A percentile compares a stretch with the other conserved stretches of the same genome.
These are phyloP conservation scores for Monilinia polystroma DNA, from an alignment of 2,329 filamentous ascomycete genomes.

Conservation along the genomic window DNA sequence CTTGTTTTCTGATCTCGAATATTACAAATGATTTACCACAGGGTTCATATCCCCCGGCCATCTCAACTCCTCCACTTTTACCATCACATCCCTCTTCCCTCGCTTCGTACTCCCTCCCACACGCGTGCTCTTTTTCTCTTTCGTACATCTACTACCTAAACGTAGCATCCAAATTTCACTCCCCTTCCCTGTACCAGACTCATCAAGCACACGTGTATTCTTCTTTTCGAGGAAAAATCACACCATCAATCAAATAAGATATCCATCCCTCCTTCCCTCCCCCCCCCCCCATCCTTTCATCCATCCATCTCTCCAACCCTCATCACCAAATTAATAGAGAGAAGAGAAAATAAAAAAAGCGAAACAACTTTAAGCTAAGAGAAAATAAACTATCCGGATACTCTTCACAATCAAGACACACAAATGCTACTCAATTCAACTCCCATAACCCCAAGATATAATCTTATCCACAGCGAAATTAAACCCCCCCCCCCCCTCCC, in stretches of 20 bases:
- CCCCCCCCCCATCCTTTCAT: not conserved
- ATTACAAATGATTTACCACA: slow-evolving; percentile 20
- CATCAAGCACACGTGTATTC: not conserved
- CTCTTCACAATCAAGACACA: slow-evolving; percentile 16
- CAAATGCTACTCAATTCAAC: slow-evolving; percentile 21
- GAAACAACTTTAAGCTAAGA: slow-evolving; percentile 14
- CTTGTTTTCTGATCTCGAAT: slow-evolving; percentile 16
- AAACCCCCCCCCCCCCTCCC: no score
- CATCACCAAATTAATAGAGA: slow-evolving; percentile 18
- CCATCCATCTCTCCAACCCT: not conserved
- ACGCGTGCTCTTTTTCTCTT: not conserved
- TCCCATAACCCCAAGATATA: slow-evolving; percentile 19
- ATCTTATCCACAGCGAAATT: slow-evolving; percentile 17
- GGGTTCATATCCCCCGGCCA: slow-evolving; percentile 17
- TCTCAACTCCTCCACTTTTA: not conserved
- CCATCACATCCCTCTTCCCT: not conserved
- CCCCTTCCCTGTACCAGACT: not conserved
- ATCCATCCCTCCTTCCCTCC: not conserved
- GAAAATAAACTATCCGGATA: slow-evolving; percentile 16
- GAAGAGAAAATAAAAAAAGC: slow-evolving; percentile 20
- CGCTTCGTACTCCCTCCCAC: not conserved
- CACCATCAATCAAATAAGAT: slow-evolving; percentile 6
- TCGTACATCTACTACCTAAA: not conserved
- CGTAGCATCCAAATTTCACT: not conserved
- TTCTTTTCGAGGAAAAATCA: not conserved